Evolutionary conservation across 139 green algal genomes (phyloP).

Genomic region (Chlorella sp.): DNA sequence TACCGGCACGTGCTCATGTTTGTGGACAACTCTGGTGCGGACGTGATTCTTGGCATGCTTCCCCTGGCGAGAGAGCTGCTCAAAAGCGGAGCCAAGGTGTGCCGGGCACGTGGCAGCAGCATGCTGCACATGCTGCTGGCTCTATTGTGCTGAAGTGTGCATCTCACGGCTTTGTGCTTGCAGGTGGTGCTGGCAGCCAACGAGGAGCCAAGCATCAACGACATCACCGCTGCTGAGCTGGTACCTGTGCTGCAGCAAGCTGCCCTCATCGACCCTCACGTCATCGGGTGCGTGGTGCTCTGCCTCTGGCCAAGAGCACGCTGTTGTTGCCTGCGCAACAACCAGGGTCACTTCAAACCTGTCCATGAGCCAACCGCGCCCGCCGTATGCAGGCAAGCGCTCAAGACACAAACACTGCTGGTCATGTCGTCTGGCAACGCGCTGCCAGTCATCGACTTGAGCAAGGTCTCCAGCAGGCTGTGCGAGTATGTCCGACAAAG

Average conservation of each 20-base stretch:
- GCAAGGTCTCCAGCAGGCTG: slow-evolving; percentile 17
- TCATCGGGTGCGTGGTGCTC: background rate
- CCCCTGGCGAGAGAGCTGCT: slow-evolving; percentile 81
- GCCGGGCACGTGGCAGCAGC: background rate
- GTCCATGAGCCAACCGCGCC: too few relatives aligned
- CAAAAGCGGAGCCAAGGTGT: slow-evolving; percentile 43
- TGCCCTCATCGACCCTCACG: slow-evolving; percentile 10
- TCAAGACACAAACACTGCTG: slow-evolving; percentile 6
- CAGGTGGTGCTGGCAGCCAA: slow-evolving; percentile 82
- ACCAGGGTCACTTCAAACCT: too few relatives aligned
- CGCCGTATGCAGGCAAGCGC: background rate
- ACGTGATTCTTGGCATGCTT: slow-evolving; percentile 85
- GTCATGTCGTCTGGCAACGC: slow-evolving; percentile 53
- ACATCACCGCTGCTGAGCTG: slow-evolving; percentile 87
- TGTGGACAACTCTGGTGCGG: slow-evolving; percentile 84
- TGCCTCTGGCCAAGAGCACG: too few relatives aligned
- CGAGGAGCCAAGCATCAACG: slow-evolving; percentile 76
- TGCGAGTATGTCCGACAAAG: background rate
- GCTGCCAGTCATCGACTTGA: slow-evolving; percentile 85
- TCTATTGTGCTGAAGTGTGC: background rate
- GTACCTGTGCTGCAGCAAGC: slow-evolving; percentile 40
- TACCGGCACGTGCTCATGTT: slow-evolving; percentile 77
- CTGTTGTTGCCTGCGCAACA: too few relatives aligned
- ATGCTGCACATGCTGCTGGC: background rate
- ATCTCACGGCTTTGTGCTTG: background rate